Base-by-base conservation (phyloP, 2,329 filamentous ascomycete genomes). In the Zopfia rhizophila region DNA sequence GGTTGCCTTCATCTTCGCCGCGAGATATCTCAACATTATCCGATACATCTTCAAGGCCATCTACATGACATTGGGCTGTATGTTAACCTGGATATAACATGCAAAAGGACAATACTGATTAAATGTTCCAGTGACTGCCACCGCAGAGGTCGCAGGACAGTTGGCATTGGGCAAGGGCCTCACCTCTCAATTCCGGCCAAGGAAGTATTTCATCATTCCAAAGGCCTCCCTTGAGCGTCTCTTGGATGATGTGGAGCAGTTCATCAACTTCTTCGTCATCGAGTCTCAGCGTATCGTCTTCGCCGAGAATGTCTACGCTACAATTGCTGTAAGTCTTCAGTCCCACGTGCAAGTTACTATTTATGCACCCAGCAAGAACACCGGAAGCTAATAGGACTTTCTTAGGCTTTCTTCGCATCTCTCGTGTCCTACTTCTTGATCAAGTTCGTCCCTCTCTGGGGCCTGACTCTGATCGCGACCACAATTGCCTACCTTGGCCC, bases 201-300 rank as follows among this genome's bases (percentile, higher is more conserved):
- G 78, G 63, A 81, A 82, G 65, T 87, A 87, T 78, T 87, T 84
- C 74, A 85, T 80, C 36, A 80, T 87, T 47, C 82, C 83, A 24
- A 83, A 83, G 66, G 84, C 86, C 58, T 82, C 81, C 36, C 75
- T 86, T 24, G 84, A 87, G 68, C 80, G 78, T 46, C 70, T 83
- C 16, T 72, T 84, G 36, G 83, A 84, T 55, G 84, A 87, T 65
- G 65, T 85, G 11, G 82, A 84, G 67, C 83, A 87, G 72, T 74
- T 87, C 41, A 76, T 83, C 72, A 86, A 87, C 75, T 87, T 87
- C 73, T 84, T 86, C 70, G 78, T 87, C 57, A 85, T 87, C 53
- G 84, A 87, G 66, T 82, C 84, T 65, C 84, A 87, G 75, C 80
- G 84, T 47, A 78, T 87, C 53, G 68, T 87, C 48, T 87, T 86